Evolutionary conservation across 768 basidiomycete genomes (phyloP).

Genomic region (Boletus barrowsii): DNA sequence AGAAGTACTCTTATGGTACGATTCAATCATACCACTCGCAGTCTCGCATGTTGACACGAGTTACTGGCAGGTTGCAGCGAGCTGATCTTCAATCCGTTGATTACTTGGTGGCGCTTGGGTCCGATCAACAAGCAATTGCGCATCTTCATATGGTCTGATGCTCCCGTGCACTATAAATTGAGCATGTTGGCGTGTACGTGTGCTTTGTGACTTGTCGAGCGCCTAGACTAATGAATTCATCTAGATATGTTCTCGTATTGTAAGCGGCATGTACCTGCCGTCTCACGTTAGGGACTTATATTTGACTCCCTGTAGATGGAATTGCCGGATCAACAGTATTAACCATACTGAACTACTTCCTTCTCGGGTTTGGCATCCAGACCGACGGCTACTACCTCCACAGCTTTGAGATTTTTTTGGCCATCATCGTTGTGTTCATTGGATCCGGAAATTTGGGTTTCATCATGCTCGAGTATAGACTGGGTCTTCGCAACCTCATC

Average conservation of each 20-base stretch:
- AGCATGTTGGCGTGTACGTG: constrained; percentile 53
- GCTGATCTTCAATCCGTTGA: constrained; percentile 83
- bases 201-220: not conserved
- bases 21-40: constrained; percentile 20
- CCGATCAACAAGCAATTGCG: constrained; percentile 83
- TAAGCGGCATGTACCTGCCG: constrained; percentile 25
- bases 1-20: constrained; percentile 77
- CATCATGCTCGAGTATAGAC: constrained; percentile 67
- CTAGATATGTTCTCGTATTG: constrained; percentile 53
- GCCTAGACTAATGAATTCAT: constrained; percentile 2
- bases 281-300: not conserved
- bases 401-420: constrained; percentile 77
- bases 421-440: constrained; percentile 69
- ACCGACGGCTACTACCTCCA: constrained; percentile 76
- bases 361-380: constrained; percentile 69
- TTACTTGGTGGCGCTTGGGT: constrained; percentile 72
- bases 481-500: constrained; percentile 40
- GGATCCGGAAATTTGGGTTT: constrained; percentile 71
- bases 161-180: constrained; percentile 80
- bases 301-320: constrained; percentile 32
- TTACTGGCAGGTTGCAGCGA: constrained; percentile 32
- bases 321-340: constrained; percentile 67
- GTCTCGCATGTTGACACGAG: constrained; percentile 32
- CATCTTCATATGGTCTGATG: constrained; percentile 72
- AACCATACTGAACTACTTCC: constrained; percentile 65